These are phyloP conservation scores for Ceriops tagal DNA, from an alignment of 345 rosid species.

Conservation along the genomic window DNA sequence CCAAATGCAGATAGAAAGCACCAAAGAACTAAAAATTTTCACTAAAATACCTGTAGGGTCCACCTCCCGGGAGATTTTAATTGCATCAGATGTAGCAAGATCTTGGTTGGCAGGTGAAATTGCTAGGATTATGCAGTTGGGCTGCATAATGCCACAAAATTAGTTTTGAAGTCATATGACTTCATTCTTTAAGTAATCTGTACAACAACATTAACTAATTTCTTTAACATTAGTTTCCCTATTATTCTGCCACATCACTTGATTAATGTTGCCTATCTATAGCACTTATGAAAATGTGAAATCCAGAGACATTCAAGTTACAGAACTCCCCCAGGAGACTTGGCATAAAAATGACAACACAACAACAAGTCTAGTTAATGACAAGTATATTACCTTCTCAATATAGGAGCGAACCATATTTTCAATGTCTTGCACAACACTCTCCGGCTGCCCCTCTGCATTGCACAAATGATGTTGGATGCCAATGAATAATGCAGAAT, in stretches of 20 bases:
- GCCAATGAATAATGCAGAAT: conserved; percentile 4
- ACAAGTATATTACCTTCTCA: conserved; percentile 67
- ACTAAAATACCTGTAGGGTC: conserved; percentile 76
- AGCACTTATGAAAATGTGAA: neutral
- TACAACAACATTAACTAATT: no score
- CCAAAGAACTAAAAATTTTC: neutral
- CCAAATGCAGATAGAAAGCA: neutral
- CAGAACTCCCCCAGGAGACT: neutral
- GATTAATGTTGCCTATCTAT: neutral
- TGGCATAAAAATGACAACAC: no score
- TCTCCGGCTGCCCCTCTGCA: conserved; percentile 97
- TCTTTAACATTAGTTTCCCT: no score
- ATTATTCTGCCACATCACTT: no score
- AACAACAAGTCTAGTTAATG: neutral
- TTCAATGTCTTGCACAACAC: conserved; percentile 90
- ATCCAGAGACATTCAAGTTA: conserved; percentile 6
- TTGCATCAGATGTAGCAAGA: conserved; percentile 99
- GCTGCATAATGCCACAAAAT: conserved; percentile 45
- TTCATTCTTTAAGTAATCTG: neutral
- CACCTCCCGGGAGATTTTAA: conserved; percentile 96
- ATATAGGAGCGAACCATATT: conserved; percentile 95
- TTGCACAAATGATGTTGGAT: conserved; percentile 15
- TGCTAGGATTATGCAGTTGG: conserved; percentile 93
- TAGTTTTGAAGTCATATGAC: conserved; percentile 5
- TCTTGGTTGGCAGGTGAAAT: conserved; percentile 99